phyloP scores from a whole-genome alignment of 805 yeast species.

The Cephaloascus fragrans region DNA sequence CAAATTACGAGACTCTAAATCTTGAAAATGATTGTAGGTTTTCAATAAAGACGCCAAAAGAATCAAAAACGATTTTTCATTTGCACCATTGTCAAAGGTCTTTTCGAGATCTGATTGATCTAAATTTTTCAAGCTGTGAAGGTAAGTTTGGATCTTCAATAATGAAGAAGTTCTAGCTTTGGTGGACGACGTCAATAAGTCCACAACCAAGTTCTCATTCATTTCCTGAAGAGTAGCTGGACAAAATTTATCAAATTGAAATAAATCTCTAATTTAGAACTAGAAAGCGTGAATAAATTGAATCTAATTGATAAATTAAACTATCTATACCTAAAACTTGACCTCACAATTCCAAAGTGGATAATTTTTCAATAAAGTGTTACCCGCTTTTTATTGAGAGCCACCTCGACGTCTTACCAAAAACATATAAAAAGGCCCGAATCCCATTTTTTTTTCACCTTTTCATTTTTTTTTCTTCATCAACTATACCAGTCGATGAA shows the following conservation, averaged over 20 bases:
- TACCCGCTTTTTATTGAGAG: no score
- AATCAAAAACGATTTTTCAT: conserved; percentile 9
- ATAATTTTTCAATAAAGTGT: no score
- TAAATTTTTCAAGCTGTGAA: conserved; percentile 1
- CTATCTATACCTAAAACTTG: no score
- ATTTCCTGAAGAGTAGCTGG: no score
- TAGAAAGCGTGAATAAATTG: no score
- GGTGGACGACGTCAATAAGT: no score
- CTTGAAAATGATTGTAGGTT: conserved; percentile 29
- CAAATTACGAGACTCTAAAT: conserved; percentile 12
- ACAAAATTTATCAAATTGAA: no score
- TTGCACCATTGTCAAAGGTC: neutral
- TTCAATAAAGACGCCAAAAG: conserved; percentile 16
- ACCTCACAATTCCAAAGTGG: no score
- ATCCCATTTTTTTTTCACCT: neutral
- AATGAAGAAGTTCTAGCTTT: conserved; percentile 11
- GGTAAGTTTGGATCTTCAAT: conserved; percentile 9
- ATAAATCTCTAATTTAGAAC: no score
- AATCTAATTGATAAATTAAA: no score
- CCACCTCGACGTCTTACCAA: no score
- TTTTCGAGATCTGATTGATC: conserved; percentile 4
- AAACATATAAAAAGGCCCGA: neutral
- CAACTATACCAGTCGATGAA: conserved; percentile 36
- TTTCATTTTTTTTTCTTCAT: conserved; percentile 12
- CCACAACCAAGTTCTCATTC: no score